phyloP scores from a whole-genome alignment of 768 basidiomycete genomes.

The Pleurotus djamor region DNA sequence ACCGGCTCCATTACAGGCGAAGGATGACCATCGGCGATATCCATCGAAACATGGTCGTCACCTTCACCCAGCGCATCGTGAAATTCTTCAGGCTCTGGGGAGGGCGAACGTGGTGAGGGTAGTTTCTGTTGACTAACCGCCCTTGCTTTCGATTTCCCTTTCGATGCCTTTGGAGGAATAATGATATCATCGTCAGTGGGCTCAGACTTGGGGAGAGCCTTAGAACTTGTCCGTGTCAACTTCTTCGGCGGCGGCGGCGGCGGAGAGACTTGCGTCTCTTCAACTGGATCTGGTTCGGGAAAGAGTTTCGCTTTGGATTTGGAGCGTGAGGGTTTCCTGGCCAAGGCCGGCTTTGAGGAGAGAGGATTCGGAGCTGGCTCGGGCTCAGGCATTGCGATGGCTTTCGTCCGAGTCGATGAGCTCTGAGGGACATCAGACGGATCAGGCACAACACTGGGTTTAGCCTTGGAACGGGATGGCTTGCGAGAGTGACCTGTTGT shows the following conservation, averaged over 20 bases:
- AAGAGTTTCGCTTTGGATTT: neutral
- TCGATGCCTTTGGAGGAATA: neutral
- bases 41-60: neutral
- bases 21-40: neutral
- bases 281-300: neutral
- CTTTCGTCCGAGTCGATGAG: too few relatives aligned
- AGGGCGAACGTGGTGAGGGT: neutral
- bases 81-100: neutral
- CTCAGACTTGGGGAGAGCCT: constrained; percentile 10
- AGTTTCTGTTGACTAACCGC: neutral
- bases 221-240: constrained; percentile 9
- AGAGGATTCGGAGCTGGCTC: neutral
- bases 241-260: constrained; percentile 10
- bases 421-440: too few relatives aligned
- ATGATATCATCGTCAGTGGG: constrained; percentile 7
- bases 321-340: constrained; percentile 3
- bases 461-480: constrained; percentile 1
- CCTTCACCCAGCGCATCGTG: neutral
- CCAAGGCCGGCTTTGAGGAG: neutral
- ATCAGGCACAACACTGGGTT: neutral
- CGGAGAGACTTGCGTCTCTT: constrained; percentile 9
- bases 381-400: neutral
- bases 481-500: neutral
- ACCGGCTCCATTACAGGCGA: too few relatives aligned
- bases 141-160: constrained; percentile 4